Evolutionary conservation across 2,329 filamentous ascomycete genomes (phyloP), one percentile per base, ranked within the genome.

Genomic region (Aspergillus sp.): DNA sequence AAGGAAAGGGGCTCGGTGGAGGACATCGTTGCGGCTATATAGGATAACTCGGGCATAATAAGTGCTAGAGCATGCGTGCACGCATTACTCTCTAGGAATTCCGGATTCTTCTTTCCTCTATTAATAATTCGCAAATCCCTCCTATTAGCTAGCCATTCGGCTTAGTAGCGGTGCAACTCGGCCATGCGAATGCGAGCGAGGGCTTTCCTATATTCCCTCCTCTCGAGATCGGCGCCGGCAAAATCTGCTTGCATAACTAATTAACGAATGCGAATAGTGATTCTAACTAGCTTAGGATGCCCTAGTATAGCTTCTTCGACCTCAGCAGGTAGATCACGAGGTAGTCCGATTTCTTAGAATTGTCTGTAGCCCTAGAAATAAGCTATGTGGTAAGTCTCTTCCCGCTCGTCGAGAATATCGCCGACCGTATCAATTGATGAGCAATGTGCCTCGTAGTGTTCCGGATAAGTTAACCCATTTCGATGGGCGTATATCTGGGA

Each of bases 401-500:
- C 37, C 38, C 40, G 22, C 26, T 48, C 32, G 5, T 33, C 35
- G 4, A 48, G 24, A 30, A 48, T 33, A 28, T 42, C 34, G 19
- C 40, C 34, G 24, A 48, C 40, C 8, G 34, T 43, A 37, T 48
- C 20, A 14, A 46, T 43, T 10, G 33, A 45, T 30, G 37, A 48
- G 38, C 29, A 48, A 27, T 44, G 33, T 30, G 39, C 36, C 11
- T 39, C 15, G 31, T 47, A 47, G 5, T 45, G 25, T 33, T 38
- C 35, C 12, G 37, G 37, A 25, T 45, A 45, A 19, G 30, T 47
- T 19, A 26, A 26, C 12, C 32, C 25, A 33, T 33, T 33, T 37
- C 37, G 37, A 17, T 47, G 29, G 25, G 33, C 15, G 22, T 45
- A 47, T 17, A 47, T 47, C 15, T 45, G 24, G 12, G 42, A 47